These are phyloP conservation scores for Pezicula radicicola DNA, from an alignment of 2,329 filamentous ascomycete genomes.

Conservation along the genomic window DNA sequence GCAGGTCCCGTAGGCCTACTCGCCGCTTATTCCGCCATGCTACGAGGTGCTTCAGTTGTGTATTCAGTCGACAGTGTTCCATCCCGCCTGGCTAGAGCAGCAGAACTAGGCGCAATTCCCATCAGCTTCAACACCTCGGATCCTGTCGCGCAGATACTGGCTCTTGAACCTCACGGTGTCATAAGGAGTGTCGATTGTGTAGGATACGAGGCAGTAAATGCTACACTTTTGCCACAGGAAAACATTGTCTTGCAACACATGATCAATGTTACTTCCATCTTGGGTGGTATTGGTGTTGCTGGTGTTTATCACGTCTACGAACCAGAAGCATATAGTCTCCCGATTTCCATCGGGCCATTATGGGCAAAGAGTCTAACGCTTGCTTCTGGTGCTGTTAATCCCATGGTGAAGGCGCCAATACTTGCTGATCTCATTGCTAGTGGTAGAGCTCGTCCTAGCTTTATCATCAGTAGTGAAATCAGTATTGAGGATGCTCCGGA, in stretches of 20 bases:
- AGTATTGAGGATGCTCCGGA: neutral
- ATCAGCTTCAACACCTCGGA: constrained; percentile 21
- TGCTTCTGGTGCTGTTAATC: neutral
- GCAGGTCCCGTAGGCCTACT: constrained; percentile 26
- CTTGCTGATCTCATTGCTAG: neutral
- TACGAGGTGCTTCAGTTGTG: constrained; percentile 23
- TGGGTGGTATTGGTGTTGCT: neutral
- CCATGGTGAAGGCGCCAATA: neutral
- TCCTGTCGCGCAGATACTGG: neutral
- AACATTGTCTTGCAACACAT: neutral
- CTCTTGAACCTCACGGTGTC: neutral
- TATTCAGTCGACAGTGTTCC: constrained; percentile 24
- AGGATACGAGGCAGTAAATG: neutral
- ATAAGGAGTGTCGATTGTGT: neutral
- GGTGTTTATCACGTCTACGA: neutral
- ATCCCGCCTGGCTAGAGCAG: constrained; percentile 15
- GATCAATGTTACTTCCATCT: neutral
- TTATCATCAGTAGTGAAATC: neutral
- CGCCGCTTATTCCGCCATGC: constrained; percentile 21
- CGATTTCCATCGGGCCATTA: neutral
- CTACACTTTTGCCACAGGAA: neutral
- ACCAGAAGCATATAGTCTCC: neutral
- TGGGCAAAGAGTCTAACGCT: neutral
- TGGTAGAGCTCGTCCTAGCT: neutral
- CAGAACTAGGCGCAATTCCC: constrained; percentile 23